Percentiles rank a stretch among this genome's conserved stretches.
Conservation (phyloP, 1,284 basidiomycete genomes). For the Coniferiporia sulphurascens region DNA sequence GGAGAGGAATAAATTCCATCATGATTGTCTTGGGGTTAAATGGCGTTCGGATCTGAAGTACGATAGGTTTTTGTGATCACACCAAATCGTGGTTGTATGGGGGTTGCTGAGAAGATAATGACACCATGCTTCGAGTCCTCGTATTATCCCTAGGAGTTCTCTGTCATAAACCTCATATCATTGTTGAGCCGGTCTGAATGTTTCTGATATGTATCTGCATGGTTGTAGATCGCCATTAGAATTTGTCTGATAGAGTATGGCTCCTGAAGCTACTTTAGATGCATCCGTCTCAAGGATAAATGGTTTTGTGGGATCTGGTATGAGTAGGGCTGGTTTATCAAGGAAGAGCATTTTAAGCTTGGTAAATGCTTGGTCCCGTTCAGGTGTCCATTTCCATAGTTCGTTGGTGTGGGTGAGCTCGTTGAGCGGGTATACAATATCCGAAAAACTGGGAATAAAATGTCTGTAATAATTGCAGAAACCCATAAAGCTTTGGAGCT, state of each 20-base stretch:
- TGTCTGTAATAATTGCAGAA: background rate
- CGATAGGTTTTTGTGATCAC: background rate
- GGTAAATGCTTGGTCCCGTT: background rate
- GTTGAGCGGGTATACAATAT: background rate
- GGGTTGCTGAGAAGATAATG: background rate
- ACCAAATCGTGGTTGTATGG: background rate
- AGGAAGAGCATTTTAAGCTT: background rate
- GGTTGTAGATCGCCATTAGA: background rate
- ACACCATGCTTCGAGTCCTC: background rate
- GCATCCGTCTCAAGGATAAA: background rate
- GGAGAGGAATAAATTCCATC: slow-evolving; percentile 35
- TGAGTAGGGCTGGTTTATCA: background rate
- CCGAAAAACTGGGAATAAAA: background rate
- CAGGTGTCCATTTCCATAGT: background rate
- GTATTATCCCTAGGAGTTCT: background rate
- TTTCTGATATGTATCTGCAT: background rate
- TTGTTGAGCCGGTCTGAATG: background rate
- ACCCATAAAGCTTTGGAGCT: background rate
- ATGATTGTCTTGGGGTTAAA: slow-evolving; percentile 27
- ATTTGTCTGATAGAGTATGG: background rate
- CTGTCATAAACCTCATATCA: background rate
- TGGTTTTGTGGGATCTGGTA: background rate
- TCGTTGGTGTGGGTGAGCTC: background rate
- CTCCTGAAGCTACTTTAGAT: background rate
- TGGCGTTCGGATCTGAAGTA: background rate